Evolutionary conservation across 148 eudicot genomes (phyloP).

Genomic region (Limonium bicolor): DNA sequence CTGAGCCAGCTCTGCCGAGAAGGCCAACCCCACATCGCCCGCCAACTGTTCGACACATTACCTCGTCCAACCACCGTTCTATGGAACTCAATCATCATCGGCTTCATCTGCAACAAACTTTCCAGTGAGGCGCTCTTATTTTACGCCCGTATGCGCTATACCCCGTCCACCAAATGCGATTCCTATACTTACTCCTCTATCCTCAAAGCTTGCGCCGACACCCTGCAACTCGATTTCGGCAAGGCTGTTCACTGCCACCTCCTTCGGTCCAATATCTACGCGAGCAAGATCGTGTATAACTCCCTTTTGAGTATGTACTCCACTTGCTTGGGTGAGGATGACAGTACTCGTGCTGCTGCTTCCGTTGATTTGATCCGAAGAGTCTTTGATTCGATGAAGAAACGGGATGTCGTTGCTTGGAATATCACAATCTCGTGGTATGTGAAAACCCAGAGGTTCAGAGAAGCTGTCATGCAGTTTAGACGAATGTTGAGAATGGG

Average conservation of each 20-base stretch:
- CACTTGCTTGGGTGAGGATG: slow-evolving; percentile 21
- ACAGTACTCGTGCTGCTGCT: slow-evolving; percentile 1
- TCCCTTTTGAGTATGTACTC: slow-evolving; percentile 82
- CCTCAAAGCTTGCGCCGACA: slow-evolving; percentile 80
- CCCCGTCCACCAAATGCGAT: slow-evolving; percentile 17
- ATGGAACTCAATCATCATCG: slow-evolving; percentile 86
- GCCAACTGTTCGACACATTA: slow-evolving; percentile 73
- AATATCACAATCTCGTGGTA: slow-evolving; percentile 65
- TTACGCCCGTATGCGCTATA: slow-evolving; percentile 38
- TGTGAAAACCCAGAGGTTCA: slow-evolving; percentile 32
- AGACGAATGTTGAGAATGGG: slow-evolving; percentile 58
- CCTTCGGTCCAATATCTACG: slow-evolving; percentile 29
- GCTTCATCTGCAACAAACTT: slow-evolving; percentile 64
- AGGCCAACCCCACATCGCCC: slow-evolving; percentile 54
- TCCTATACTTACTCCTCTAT: slow-evolving; percentile 71
- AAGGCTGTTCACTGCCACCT: slow-evolving; percentile 80
- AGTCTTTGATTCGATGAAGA: slow-evolving; percentile 48
- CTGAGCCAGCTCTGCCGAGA: slow-evolving; percentile 51
- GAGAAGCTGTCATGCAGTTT: slow-evolving; percentile 48
- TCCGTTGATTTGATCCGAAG: slow-evolving; percentile 37
- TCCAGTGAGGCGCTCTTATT: slow-evolving; percentile 45
- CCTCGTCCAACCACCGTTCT: slow-evolving; percentile 66
- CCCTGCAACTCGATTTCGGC: slow-evolving; percentile 34
- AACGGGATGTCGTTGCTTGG: slow-evolving; percentile 60
- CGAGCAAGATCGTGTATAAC: slow-evolving; percentile 69